Percentiles rank a stretch among this genome's conserved stretches.
These are phyloP conservation scores for Mrakia frigida DNA, from an alignment of 768 basidiomycete genomes.

Conservation along the genomic window DNA sequence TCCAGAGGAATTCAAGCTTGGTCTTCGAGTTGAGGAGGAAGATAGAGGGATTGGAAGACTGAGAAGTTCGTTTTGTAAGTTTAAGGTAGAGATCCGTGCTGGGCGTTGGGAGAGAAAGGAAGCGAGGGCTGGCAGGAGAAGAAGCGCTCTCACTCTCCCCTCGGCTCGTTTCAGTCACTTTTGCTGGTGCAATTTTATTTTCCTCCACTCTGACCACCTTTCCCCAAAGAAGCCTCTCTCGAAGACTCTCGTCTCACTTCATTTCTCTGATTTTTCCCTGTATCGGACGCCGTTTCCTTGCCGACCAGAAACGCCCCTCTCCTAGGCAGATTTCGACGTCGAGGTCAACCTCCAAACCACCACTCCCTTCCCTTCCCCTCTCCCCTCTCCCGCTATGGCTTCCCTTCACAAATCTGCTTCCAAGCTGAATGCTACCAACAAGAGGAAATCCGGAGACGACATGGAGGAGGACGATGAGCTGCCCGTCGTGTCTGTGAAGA, in stretches of 20 bases:
- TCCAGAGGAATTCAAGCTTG: not conserved
- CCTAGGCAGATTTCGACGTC: too few relatives aligned
- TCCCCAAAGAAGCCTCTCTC: too few relatives aligned
- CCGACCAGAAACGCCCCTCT: too few relatives aligned
- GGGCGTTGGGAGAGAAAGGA: not conserved
- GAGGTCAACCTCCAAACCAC: not conserved
- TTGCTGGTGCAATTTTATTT: too few relatives aligned
- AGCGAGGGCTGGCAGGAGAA: not conserved
- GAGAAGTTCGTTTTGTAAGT: not conserved
- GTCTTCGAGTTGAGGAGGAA: not conserved
- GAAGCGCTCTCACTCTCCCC: too few relatives aligned
- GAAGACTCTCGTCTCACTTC: too few relatives aligned
- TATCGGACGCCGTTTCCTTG: too few relatives aligned
- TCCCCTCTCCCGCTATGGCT: conserved; percentile 14
- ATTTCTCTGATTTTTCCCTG: too few relatives aligned
- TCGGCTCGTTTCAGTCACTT: too few relatives aligned
- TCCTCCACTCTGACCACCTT: too few relatives aligned
- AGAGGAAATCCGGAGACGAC: conserved; percentile 27
- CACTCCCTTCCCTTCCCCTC: not conserved
- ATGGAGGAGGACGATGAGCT: conserved; percentile 11
- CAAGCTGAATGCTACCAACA: conserved; percentile 28
- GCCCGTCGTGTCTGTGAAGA: not conserved
- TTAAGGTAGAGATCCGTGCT: not conserved
- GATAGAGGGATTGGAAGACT: not conserved
- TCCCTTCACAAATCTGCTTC: conserved; percentile 27